Conservation (phyloP, 2,329 filamentous ascomycete genomes). For the Penicillium hesseltinei region DNA sequence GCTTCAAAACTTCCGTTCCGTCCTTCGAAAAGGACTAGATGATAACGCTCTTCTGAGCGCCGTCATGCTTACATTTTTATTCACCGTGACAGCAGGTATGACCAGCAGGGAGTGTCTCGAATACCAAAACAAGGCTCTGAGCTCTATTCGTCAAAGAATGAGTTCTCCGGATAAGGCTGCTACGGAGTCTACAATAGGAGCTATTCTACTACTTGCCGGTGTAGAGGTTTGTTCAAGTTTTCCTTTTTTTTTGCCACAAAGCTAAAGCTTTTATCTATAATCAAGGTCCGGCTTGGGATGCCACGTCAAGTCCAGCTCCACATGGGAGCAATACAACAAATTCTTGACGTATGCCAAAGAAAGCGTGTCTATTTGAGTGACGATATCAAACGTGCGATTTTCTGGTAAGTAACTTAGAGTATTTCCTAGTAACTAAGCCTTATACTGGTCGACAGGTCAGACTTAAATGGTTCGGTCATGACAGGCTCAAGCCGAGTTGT, state of each 20-base stretch:
- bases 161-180: neutral
- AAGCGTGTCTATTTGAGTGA: neutral
- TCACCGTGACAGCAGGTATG: neutral
- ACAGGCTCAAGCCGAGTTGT: neutral
- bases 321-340: neutral
- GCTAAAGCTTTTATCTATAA: neutral
- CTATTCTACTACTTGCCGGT: neutral
- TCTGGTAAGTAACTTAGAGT: neutral
- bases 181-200: neutral
- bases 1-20: neutral
- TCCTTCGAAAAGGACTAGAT: neutral
- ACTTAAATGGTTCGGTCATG: neutral
- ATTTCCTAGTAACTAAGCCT: neutral
- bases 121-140: neutral
- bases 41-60: neutral
- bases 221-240: neutral
- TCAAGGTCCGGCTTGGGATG: neutral
- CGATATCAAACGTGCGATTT: neutral
- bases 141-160: neutral
- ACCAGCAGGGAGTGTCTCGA: neutral
- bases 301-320: neutral
- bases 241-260: neutral
- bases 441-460: neutral
- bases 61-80: neutral
- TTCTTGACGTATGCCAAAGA: neutral